These are phyloP conservation scores for Gynandropsis gynandra DNA, from an alignment of 345 rosid genomes.

Conservation along the genomic window DNA sequence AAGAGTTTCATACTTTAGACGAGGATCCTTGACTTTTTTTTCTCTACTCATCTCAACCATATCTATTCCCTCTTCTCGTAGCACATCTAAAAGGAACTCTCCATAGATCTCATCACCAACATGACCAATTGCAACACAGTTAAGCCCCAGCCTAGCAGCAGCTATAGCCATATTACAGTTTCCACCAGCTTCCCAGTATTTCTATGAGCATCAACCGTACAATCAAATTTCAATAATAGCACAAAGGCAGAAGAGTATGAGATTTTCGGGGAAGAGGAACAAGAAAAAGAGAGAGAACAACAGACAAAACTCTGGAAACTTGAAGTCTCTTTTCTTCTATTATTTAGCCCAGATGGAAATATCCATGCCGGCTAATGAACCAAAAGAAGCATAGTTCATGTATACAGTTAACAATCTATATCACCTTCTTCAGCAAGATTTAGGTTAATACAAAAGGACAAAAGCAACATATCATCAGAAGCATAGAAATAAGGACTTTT, in stretches of 20 bases:
- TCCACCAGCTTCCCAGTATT: conserved; percentile 96
- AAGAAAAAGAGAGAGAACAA: neutral
- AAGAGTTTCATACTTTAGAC: conserved; percentile 60
- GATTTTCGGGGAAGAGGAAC: neutral
- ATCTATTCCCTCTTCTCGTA: conserved; percentile 60
- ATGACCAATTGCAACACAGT: conserved; percentile 72
- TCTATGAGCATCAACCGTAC: conserved; percentile 31
- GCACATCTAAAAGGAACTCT: conserved; percentile 73
- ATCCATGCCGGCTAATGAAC: no score
- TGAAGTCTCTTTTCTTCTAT: no score
- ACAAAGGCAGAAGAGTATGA: neutral
- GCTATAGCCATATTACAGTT: conserved; percentile 97
- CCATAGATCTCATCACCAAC: conserved; percentile 83
- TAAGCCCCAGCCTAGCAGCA: conserved; percentile 86
- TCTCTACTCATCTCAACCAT: conserved; percentile 56
- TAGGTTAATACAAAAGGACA: no score
- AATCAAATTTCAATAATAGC: conserved; percentile 11
- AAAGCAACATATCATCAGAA: no score
- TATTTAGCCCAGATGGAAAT: no score
- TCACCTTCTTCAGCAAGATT: no score
- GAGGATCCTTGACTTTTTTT: conserved; percentile 27
- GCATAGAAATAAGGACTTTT: no score
- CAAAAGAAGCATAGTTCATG: neutral
- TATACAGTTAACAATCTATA: no score
- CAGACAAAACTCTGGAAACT: neutral